Base-by-base conservation (phyloP, 2,329 filamentous ascomycete genomes). In the Tympanopsis confertula region DNA sequence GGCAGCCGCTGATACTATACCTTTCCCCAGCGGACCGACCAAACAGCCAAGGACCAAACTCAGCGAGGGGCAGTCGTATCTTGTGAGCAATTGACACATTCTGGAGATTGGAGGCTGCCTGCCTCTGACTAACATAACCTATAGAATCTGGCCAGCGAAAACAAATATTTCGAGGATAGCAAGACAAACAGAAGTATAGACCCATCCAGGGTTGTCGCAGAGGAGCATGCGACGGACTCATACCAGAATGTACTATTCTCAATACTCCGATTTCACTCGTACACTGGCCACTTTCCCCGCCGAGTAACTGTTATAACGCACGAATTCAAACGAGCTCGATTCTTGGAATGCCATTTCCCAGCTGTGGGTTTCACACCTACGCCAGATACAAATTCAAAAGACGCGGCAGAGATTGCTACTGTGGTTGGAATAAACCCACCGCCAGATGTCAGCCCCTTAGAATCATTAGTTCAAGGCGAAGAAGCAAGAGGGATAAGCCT, bases 401-500 rank as follows among this genome's bases (percentile, higher is more conserved):
- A n/a, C 22, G 22, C 7, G 22, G 22, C 7, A n/a, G n/a, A 26
- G 22, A 26, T 7, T 7, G 22, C n/a, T 26, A n/a, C 22, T n/a
- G 30, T 33, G 10, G 17, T 33, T 17, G 30, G 30, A 15, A 33
- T 33, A 7, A 33, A 33, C 17, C 30, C 30, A 7, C 30, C 30
- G 10, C 10, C 10, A 17, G 15, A 17, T 7, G 30, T 33, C 10
- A 33, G 10, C 10, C 30, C 30, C 17, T 7, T 33, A 7, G 30
- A 13, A 15, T 33, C 30, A 18, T 17, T 49, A 29, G 36, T 42
- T 28, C n/a, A 37, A 17, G 46, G 46, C 2, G 47, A 49, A 36
- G 32, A 37, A 13, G 18, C 41, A 13, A 35, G 52, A 29, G 62
- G 61, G 4, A 55, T 58, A 44, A 54, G 55, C 2, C 40, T 56